Percentiles rank a stretch among this genome's conserved stretches.
phyloP scores from a whole-genome alignment of 768 basidiomycete genomes.

The Megacollybia marginata region DNA sequence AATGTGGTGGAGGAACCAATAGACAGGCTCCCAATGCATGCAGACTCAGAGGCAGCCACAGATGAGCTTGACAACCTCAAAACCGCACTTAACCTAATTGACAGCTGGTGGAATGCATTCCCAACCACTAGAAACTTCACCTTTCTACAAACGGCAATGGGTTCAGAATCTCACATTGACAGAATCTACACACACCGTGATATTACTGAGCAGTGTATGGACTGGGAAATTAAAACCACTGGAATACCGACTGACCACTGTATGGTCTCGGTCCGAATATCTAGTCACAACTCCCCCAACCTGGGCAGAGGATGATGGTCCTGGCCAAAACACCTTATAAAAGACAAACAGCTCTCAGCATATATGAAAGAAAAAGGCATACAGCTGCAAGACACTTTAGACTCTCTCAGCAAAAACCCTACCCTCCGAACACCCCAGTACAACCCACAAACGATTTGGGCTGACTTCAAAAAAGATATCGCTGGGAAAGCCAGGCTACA shows the following conservation, averaged over 20 bases:
- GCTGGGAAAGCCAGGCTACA: neutral
- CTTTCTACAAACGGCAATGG: no score
- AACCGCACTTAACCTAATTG: neutral
- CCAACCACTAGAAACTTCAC: constrained; percentile 6
- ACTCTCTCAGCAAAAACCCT: neutral
- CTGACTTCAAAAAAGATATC: neutral
- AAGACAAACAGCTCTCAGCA: neutral
- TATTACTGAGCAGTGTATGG: neutral
- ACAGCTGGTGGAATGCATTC: constrained; percentile 8
- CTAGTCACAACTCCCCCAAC: neutral
- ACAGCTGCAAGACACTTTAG: neutral
- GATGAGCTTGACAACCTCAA: constrained; percentile 3
- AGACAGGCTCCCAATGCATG: constrained; percentile 4
- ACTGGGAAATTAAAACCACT: neutral
- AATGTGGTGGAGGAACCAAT: constrained; percentile 9
- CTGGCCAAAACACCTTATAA: neutral
- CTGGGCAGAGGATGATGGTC: constrained; percentile 5
- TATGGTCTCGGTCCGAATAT: constrained; percentile 2
- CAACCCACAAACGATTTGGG: neutral
- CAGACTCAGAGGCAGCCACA: neutral
- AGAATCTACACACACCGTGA: neutral
- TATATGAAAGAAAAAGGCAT: neutral
- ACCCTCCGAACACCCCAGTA: neutral
- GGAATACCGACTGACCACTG: constrained; percentile 4
- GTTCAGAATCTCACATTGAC: neutral